A percentile compares a stretch with the other conserved stretches of the same genome.
phyloP scores from a whole-genome alignment of 371 early-diverging fungal species.

The Vairimorpha ceranae region DNA sequence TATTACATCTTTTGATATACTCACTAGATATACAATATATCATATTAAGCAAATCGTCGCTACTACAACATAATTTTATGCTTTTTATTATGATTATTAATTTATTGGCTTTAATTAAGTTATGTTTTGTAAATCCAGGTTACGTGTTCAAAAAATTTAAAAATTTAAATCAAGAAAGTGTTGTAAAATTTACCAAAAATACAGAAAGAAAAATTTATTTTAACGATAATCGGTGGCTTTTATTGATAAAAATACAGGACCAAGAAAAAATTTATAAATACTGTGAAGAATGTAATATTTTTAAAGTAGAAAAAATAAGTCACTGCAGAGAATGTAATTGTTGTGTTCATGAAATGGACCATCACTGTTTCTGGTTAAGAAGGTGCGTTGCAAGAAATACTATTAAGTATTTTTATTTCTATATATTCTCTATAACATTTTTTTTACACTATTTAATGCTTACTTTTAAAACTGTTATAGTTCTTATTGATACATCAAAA shows the following conservation, averaged over 20 bases:
- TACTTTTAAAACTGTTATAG: neutral
- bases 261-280: conserved; percentile 31
- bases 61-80: too few species aligned
- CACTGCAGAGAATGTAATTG: conserved; percentile 59
- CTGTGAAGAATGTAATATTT: conserved; percentile 56
- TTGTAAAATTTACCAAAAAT: neutral
- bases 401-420: conserved; percentile 26
- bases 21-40: too few species aligned
- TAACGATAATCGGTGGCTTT: conserved; percentile 19
- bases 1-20: too few species aligned
- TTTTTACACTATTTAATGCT: neutral
- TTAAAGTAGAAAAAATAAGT: conserved; percentile 31
- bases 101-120: conserved; percentile 11
- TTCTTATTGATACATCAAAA: neutral
- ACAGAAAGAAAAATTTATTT: neutral
- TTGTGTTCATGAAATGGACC: conserved; percentile 62
- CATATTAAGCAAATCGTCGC: too few species aligned
- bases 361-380: conserved; percentile 61
- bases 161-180: neutral
- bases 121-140: conserved; percentile 19
- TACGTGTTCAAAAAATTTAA: conserved; percentile 12
- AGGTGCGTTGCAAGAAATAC: conserved; percentile 61
- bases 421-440: neutral
- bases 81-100: too few species aligned
- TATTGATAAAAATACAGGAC: conserved; percentile 13